Percentiles rank a stretch among this genome's conserved stretches.
phyloP scores from a whole-genome alignment of 176 grass and related monocot genomes.

The Dactylis glomerata region DNA sequence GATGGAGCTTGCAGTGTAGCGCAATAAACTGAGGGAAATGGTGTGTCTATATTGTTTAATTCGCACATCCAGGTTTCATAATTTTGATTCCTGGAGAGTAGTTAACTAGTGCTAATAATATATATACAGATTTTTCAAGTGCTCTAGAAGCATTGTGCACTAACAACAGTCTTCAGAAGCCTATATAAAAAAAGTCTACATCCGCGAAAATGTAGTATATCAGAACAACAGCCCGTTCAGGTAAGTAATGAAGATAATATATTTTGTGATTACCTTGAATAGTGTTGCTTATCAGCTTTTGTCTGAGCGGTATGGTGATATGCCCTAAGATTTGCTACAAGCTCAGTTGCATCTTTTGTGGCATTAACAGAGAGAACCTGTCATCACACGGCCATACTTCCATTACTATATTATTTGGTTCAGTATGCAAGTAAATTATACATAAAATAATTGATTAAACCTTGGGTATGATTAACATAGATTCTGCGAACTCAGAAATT shows the following conservation, averaged over 20 bases:
- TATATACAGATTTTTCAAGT: neutral
- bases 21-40: neutral
- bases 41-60: neutral
- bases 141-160: neutral
- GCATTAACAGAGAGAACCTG: constrained; percentile 73
- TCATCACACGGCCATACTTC: constrained; percentile 8
- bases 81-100: neutral
- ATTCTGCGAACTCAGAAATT: constrained; percentile 83
- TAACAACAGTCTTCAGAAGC: neutral
- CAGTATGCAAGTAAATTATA: neutral
- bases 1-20: neutral
- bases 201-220: neutral
- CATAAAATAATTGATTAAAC: constrained; percentile 26
- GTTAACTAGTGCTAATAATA: neutral
- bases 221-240: neutral
- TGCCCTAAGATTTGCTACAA: neutral
- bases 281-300: neutral
- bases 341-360: neutral
- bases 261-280: neutral
- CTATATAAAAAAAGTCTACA: neutral
- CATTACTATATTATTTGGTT: neutral
- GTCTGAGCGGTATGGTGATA: neutral
- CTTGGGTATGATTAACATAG: constrained; percentile 92
- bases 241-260: neutral
- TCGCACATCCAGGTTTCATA: neutral